Conservation (phyloP, 495 filamentous ascomycete genomes). For the Annulohypoxylon stygium region DNA sequence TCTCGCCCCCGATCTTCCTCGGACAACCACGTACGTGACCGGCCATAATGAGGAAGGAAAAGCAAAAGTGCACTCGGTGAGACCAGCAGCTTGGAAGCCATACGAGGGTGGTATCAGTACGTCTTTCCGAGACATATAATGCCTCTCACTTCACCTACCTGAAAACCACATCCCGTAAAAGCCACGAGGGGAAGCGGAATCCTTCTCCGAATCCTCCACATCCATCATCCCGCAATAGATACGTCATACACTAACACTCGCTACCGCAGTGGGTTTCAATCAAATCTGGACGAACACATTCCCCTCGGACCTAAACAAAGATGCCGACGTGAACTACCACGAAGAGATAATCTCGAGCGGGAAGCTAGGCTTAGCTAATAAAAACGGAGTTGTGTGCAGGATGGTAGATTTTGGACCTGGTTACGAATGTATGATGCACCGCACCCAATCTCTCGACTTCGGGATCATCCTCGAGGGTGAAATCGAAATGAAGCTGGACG, state of each 20-base stretch:
- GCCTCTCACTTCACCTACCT: neutral
- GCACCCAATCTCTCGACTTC: constrained; percentile 80
- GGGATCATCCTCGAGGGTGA: constrained; percentile 82
- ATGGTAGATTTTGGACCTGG: constrained; percentile 72
- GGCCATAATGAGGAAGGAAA: constrained; percentile 55
- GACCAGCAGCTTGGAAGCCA: constrained; percentile 43
- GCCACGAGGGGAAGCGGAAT: neutral
- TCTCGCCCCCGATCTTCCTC: constrained; percentile 52
- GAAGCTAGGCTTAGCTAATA: constrained; percentile 60
- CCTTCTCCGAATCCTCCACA: neutral
- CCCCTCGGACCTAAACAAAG: constrained; percentile 64
- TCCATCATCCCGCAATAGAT: neutral
- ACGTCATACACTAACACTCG: constrained; percentile 5
- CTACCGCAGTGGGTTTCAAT: constrained; percentile 41
- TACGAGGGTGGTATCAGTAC: constrained; percentile 41
- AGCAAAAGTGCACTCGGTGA: constrained; percentile 53
- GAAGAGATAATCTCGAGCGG: constrained; percentile 49
- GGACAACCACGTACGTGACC: constrained; percentile 56
- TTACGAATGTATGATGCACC: constrained; percentile 71
- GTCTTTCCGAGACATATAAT: constrained; percentile 11
- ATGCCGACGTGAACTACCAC: constrained; percentile 65
- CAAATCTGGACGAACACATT: constrained; percentile 67
- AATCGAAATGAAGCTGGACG: constrained; percentile 73
- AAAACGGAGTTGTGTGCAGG: constrained; percentile 68
- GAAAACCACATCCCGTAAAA: neutral